Base-by-base conservation (phyloP, 129 eudicot genomes). In the Smallanthus sonchifolius region DNA sequence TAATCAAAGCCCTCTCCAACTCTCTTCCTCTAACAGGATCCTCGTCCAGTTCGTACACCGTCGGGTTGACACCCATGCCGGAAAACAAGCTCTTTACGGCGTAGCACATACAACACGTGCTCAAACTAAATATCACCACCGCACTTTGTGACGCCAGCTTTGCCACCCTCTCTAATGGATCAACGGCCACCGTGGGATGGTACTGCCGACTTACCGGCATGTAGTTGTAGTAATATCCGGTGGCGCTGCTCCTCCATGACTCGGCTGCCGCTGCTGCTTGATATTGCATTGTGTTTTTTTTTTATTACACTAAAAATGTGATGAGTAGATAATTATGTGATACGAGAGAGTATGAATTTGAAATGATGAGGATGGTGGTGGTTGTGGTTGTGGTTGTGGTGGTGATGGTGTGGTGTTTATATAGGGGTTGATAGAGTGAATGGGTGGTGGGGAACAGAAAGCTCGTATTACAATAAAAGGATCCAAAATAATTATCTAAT, bases 41-140 rank as follows among this genome's bases (percentile, higher is more conserved):
- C 59, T 83, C 89, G 35, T 91, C 97, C 2, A 91, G 89, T 83
- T 91, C 97, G 32, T 91, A 84, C 13, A 91, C 97, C 3, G 89
- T 87, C 6, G 97, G 97, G 70, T 80, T 88, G 0, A 91, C 97
- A 2, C 94, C 97, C 89, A 91, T 81, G 3, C 91, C 87, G 61
- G 89, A 91, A 20, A 91, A 91, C 30, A 91, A 81, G 35, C 91
- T 83, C 85, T 91, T 91, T 55, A 91, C 86, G 3, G 97, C 97
- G 37, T 87, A 89, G 76, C 97, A 91, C 94, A 91, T 91, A 65
- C 97, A 91, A 32, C 97, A 91, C 0, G 77, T 84, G 78, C 97
- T 91, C 8, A 77, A n/a, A 72, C 97, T 91, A 70, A 91, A 87
- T 86, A 91, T 86, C 68, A 87, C 97, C 73, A 91, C 97, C 65